Evolutionary conservation across 208 protist species (phyloP).

Genomic region (Acanthamoeba castellanii): DNA sequence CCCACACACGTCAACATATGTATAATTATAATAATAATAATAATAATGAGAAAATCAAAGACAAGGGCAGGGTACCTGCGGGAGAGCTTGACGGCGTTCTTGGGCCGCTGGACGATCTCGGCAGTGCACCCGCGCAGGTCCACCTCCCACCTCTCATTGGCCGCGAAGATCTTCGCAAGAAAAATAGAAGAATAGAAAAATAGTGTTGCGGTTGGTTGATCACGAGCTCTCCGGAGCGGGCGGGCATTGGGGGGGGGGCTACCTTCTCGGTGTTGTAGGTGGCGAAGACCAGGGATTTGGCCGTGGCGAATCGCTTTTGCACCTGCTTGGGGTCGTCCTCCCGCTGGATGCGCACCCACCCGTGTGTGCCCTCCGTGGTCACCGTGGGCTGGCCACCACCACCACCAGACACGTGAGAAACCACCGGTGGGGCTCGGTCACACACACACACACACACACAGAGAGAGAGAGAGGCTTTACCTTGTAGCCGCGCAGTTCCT

Average conservation of each 20-base stretch:
- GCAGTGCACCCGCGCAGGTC: conserved; percentile 26
- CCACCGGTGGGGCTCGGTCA: too few relatives aligned
- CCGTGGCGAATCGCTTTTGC: conserved; percentile 15
- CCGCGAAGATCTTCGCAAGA: background rate
- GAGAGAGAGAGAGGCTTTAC: background rate
- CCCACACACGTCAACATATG: too few relatives aligned
- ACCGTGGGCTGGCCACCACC: background rate
- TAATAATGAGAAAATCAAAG: too few relatives aligned
- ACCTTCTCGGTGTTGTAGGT: conserved; percentile 64
- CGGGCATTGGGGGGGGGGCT: too few relatives aligned
- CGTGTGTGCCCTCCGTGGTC: conserved; percentile 25
- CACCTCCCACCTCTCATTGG: conserved; percentile 51
- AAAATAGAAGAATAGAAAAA: background rate
- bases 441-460: background rate
- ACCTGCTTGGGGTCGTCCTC: conserved; percentile 46
- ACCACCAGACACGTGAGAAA: too few relatives aligned
- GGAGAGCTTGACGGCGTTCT: conserved; percentile 2
- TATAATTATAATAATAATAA: too few relatives aligned
- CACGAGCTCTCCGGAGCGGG: too few relatives aligned
- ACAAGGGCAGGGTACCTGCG: background rate
- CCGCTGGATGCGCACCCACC: conserved; percentile 53
- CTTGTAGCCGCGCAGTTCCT: conserved; percentile 27
- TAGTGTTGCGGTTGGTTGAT: background rate
- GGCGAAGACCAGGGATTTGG: background rate
- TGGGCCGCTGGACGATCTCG: conserved; percentile 27